Evolutionary conservation across 129 eudicot genomes (phyloP), one percentile per base, ranked within the genome.

Genomic region (Arctium minus): DNA sequence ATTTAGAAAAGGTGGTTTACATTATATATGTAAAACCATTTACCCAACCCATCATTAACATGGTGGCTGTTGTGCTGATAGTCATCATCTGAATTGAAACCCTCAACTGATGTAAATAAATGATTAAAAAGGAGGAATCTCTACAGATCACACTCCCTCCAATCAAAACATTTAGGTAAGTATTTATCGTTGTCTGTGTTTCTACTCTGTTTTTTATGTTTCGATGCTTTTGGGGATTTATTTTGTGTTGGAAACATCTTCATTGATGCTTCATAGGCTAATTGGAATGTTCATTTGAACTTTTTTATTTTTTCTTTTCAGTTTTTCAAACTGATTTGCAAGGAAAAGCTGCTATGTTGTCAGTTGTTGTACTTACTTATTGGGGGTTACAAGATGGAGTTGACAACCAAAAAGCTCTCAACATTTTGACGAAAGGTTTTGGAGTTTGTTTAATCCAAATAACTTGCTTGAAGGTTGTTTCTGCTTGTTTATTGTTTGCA

Each of bases 71-170:
- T 39, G 44, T 39, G 44, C 44, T 4, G 44, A 39, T 39, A 39
- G 8, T 39, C 44, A 4, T 39, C 44, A 39, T 39, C 44, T 39
- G 44, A 39, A 39, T 39, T 39, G 1, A 40, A 40, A 40, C 11
- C 48, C 48, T 40, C 0, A 38, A 38, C 42, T 4, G 42, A 7
- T 40, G 48, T 40, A 40, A 40, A 40, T 60, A 39, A 83, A 83
- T 77, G 86, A 83, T 70, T 70, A 29, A 68, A 50, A 37, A 37
- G 86, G 86, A 83, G 42, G 42, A 38, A 74, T 75, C 64, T 75
- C 74, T 65, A 69, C 77, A 83, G 86, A 83, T 83, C 86, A 83
- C 77, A 60, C 32, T 73, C 64, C n/a, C 64, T 73, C 84, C 74
- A 56, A 10, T 50, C 72, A 37, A 37, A 70, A 36, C 35, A 30